A percentile compares a stretch with the other conserved stretches of the same genome.
phyloP scores from a whole-genome alignment of 176 grass and related monocot species.

The Triticum urartu region DNA sequence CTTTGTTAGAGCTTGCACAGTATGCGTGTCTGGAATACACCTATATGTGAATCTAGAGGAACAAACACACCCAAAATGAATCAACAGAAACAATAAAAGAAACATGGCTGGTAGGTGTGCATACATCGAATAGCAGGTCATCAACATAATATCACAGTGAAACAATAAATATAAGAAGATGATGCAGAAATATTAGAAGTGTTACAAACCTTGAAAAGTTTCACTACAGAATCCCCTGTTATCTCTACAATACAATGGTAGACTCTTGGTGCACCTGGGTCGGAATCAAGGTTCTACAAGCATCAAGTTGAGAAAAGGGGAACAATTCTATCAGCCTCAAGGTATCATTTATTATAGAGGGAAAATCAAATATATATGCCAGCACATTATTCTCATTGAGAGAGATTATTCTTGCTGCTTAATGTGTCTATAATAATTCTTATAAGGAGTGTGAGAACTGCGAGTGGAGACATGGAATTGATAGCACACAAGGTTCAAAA shows the following conservation, averaged over 20 bases:
- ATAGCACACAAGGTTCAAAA: background rate
- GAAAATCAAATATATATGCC: background rate
- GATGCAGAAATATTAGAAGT: background rate
- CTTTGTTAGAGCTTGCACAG: background rate
- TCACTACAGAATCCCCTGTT: constrained; percentile 8
- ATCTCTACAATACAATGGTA: constrained; percentile 72
- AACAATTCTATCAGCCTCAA: constrained; percentile 4
- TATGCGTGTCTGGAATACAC: background rate
- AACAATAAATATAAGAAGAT: background rate
- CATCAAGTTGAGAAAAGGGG: constrained; percentile 8
- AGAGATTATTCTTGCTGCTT: background rate
- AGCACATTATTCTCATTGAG: background rate
- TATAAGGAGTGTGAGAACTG: background rate
- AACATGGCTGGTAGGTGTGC: background rate
- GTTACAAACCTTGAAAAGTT: constrained; percentile 55
- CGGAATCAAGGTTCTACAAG: constrained; percentile 62
- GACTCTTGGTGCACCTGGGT: constrained; percentile 41
- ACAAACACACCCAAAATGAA: background rate
- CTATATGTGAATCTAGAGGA: background rate
- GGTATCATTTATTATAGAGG: background rate
- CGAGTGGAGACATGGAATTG: background rate
- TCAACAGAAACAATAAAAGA: background rate
- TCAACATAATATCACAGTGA: background rate
- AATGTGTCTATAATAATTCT: background rate
- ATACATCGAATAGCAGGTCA: background rate